Evolutionary conservation across 176 grass and related monocot genomes (phyloP), one percentile per base, ranked within the genome.

Genomic region (Cenchrus fungigraminus): DNA sequence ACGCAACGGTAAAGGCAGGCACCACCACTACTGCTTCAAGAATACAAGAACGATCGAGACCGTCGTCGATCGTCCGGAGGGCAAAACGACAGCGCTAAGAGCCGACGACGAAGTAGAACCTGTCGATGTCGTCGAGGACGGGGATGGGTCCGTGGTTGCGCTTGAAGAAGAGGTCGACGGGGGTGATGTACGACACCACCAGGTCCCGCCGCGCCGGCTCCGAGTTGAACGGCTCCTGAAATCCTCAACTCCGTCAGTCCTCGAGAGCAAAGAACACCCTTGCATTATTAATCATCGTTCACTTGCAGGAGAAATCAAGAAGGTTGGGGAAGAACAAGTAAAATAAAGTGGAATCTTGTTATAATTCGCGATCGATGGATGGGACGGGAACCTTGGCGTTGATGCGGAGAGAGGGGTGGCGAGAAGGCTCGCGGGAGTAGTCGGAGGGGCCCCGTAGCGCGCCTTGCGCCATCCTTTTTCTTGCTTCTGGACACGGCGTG

Each of bases 171-270:
- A 90, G 81, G 40, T 95, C 88, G 2, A 92, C 79, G 25, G 93
- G 86, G 42, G 90, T 95, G 72, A 95, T 83, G 82, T 91, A 92
- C 45, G 93, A 85, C 7, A 65, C 71, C 4, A 87, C 53, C 7
- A 91, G 73, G 80, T 89, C 86, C 59, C 68, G 63, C 42, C 93
- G 91, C 20, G 45, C n/a, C 28, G 90, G 88, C 88, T 95, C 90
- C 34, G 93, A 90, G 79, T 95, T 95, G 85, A 95, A 95, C 31
- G 93, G 93, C 76, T 92, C 90, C 93, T 92, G 72, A n/a, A n/a
- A n/a, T n/a, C n/a, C n/a, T n/a, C n/a, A n/a, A n/a, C n/a, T n/a
- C n/a, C n/a, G n/a, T n/a, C n/a, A n/a, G n/a, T n/a, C n/a, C n/a
- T n/a, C n/a, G n/a, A n/a, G n/a, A n/a, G n/a, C n/a, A n/a, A n/a